Evolutionary conservation across 768 basidiomycete species (phyloP).

Genomic region (Pleurotus sapidus): DNA sequence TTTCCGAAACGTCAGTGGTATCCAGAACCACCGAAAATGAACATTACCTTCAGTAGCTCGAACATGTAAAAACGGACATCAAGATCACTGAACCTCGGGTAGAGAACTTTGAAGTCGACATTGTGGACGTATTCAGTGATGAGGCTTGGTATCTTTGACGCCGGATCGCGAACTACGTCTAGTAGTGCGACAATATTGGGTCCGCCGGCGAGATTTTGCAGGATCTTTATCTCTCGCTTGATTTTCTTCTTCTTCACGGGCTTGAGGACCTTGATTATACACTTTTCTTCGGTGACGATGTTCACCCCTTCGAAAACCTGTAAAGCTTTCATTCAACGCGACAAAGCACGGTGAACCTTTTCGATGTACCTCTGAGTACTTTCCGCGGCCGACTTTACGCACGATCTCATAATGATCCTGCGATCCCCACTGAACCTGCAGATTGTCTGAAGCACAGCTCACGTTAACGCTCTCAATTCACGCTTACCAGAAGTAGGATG

Average conservation of each 20-base stretch:
- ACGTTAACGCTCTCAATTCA: slow-evolving; percentile 17
- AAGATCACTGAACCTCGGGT: slow-evolving; percentile 92
- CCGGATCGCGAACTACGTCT: slow-evolving; percentile 94
- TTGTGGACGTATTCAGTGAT: slow-evolving; percentile 99
- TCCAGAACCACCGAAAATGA: slow-evolving; percentile 10
- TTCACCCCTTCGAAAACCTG: slow-evolving; percentile 95
- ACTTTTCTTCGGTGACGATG: slow-evolving; percentile 87
- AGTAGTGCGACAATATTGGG: slow-evolving; percentile 92
- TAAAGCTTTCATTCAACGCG: slow-evolving; percentile 10
- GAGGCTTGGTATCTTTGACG: slow-evolving; percentile 95
- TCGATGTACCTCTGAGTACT: slow-evolving; percentile 82
- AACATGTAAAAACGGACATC: slow-evolving; percentile 97
- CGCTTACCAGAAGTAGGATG: slow-evolving; percentile 13
- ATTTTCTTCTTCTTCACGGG: slow-evolving; percentile 99
- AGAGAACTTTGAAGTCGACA: slow-evolving; percentile 94
- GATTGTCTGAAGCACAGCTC: slow-evolving; percentile 61
- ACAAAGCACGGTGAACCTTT: slow-evolving; percentile 5
- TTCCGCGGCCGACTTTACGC: slow-evolving; percentile 92
- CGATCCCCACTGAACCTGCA: slow-evolving; percentile 96
- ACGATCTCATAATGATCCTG: slow-evolving; percentile 99
- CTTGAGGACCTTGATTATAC: slow-evolving; percentile 98
- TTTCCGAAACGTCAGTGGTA: slow-evolving; percentile 26
- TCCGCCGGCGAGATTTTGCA: slow-evolving; percentile 94
- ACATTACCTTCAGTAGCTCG: slow-evolving; percentile 82
- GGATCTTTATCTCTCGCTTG: slow-evolving; percentile 97